These are phyloP conservation scores for Aleurites moluccanus DNA, from an alignment of 441 rosid genomes.

Conservation along the genomic window DNA sequence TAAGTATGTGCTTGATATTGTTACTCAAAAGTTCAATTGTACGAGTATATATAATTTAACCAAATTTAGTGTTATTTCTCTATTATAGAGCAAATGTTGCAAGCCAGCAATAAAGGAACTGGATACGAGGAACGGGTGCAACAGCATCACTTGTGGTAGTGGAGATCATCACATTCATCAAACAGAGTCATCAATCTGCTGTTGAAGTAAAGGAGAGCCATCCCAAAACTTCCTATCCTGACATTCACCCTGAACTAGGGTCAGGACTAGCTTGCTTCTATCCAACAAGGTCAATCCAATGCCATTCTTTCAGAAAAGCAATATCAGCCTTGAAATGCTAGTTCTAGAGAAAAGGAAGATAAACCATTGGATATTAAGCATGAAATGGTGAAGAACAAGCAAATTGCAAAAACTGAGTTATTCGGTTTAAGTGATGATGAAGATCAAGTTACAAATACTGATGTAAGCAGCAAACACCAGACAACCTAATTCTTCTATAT, in stretches of 20 bases:
- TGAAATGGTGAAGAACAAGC: slow-evolving; percentile 15
- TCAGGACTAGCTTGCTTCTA: neutral
- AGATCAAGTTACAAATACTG: slow-evolving; percentile 7
- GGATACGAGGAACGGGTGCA: slow-evolving; percentile 2
- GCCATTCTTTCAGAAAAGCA: slow-evolving; percentile 17
- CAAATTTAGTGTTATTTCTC: neutral
- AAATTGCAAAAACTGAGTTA: slow-evolving; percentile 5
- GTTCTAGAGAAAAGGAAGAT: slow-evolving; percentile 16
- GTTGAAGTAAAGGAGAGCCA: slow-evolving; percentile 8
- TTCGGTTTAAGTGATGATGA: slow-evolving; percentile 34
- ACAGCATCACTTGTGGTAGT: neutral
- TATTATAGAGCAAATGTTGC: slow-evolving; percentile 24
- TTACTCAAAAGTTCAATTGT: too few species aligned
- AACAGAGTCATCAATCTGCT: too few species aligned
- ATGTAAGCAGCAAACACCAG: slow-evolving; percentile 1
- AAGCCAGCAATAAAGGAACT: neutral
- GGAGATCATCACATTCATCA: neutral
- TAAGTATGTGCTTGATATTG: too few species aligned
- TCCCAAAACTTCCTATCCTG: neutral
- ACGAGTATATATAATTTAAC: neutral
- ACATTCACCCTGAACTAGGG: neutral
- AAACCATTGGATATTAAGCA: too few species aligned
- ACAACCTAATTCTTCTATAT: neutral
- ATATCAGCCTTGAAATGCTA: neutral
- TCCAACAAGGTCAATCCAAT: slow-evolving; percentile 7